Conservation (phyloP, 331 rosid genomes). For the Quercus lobata region DNA sequence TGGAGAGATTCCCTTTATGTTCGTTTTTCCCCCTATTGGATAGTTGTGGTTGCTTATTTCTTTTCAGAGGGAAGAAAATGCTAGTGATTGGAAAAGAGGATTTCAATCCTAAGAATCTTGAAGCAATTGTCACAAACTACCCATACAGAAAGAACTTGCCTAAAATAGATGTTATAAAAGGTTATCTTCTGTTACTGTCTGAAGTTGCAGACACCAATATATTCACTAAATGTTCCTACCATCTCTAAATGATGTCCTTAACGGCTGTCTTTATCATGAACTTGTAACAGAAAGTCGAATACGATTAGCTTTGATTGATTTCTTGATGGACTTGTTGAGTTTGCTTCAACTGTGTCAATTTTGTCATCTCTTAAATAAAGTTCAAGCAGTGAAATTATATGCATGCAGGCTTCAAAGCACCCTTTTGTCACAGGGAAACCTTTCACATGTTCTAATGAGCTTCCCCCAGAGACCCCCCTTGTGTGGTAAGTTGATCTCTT, state of each 20-base stretch:
- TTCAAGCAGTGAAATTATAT: slow-evolving; percentile 18
- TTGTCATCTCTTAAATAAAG: slow-evolving; percentile 13
- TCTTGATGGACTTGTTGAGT: slow-evolving; percentile 91
- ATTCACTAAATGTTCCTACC: neutral
- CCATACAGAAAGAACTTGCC: slow-evolving; percentile 87
- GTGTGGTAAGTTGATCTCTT: slow-evolving; percentile 53
- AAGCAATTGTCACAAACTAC: slow-evolving; percentile 77
- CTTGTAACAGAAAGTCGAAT: slow-evolving; percentile 69
- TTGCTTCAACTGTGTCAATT: slow-evolving; percentile 13
- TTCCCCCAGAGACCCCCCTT: slow-evolving; percentile 77
- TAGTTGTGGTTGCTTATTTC: slow-evolving; percentile 30
- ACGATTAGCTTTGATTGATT: slow-evolving; percentile 88
- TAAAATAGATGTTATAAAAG: slow-evolving; percentile 73
- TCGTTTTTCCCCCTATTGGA: neutral
- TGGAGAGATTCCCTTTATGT: neutral
- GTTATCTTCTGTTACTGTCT: slow-evolving; percentile 38
- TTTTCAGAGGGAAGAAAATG: slow-evolving; percentile 78
- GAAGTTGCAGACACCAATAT: neutral
- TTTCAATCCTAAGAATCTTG: slow-evolving; percentile 86
- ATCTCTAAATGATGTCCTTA: slow-evolving; percentile 11
- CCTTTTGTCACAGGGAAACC: too few relatives aligned
- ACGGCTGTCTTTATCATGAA: slow-evolving; percentile 27
- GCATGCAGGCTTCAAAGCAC: too few relatives aligned
- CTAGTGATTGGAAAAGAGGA: slow-evolving; percentile 90
- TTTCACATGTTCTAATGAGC: slow-evolving; percentile 23